These are phyloP conservation scores for Chaetothyriales sp. DNA, from an alignment of 2,329 filamentous ascomycete species.

Conservation along the genomic window DNA sequence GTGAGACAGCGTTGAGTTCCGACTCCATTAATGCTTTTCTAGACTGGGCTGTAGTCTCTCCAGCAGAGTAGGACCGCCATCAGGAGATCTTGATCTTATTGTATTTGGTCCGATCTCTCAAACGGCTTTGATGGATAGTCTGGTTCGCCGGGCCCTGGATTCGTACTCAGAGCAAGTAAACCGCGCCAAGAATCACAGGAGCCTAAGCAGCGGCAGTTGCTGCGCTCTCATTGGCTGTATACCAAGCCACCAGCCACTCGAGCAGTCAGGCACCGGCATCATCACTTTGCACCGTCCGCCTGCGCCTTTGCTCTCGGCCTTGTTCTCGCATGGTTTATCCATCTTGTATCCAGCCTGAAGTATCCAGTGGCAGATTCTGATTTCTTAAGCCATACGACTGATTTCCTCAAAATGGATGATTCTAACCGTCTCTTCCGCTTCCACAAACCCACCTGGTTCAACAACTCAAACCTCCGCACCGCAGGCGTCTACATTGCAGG, in stretches of 20 bases:
- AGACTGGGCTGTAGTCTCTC: too few relatives aligned
- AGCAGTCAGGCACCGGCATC: background rate
- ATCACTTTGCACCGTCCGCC: background rate
- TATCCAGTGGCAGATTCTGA: too few relatives aligned
- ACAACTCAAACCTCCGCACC: constrained; percentile 49
- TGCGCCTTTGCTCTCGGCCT: background rate
- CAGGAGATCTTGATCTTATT: background rate
- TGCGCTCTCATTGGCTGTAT: background rate
- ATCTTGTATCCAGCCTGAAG: background rate
- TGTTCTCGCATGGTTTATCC: background rate
- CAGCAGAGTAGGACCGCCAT: too few relatives aligned
- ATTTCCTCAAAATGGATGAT: background rate
- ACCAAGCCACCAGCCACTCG: background rate
- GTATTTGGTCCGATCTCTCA: background rate
- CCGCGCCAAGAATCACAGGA: too few relatives aligned
- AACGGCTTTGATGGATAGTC: too few relatives aligned
- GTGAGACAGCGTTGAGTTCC: too few relatives aligned
- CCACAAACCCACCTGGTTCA: constrained; percentile 53
- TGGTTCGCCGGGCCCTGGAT: too few relatives aligned
- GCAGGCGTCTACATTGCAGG: constrained; percentile 54
- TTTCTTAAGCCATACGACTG: background rate
- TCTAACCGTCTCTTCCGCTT: constrained; percentile 51
- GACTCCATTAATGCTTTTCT: too few relatives aligned
- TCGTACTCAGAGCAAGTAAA: too few relatives aligned
- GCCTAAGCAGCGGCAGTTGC: background rate